phyloP scores from a whole-genome alignment of 148 eudicot genomes.

The Arbutus unedo region DNA sequence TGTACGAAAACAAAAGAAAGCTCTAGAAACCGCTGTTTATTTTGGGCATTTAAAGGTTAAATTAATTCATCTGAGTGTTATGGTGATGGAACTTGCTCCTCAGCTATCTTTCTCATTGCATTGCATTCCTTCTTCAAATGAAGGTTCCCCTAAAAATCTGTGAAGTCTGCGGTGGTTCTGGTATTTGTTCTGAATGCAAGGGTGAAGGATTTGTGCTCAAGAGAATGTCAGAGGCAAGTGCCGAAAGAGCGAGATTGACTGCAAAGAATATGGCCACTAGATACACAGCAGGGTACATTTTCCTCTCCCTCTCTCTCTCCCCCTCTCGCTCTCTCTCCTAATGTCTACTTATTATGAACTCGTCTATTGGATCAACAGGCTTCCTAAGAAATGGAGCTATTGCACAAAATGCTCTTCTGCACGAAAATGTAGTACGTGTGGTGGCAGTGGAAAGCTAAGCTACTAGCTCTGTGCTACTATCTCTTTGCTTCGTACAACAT shows the following conservation, averaged over 20 bases:
- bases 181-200: slow-evolving; percentile 87
- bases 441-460: slow-evolving; percentile 72
- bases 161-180: slow-evolving; percentile 87
- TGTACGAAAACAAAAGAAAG: neutral
- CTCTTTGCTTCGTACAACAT: neutral
- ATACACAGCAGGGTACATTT: slow-evolving; percentile 81
- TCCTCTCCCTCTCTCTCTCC: neutral
- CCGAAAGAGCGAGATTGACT: slow-evolving; percentile 68
- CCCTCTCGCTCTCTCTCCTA: neutral
- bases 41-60: neutral
- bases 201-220: slow-evolving; percentile 93
- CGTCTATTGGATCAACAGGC: slow-evolving; percentile 42
- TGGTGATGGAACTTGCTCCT: neutral
- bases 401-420: slow-evolving; percentile 84
- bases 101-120: neutral
- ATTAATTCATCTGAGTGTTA: neutral
- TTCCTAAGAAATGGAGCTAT: slow-evolving; percentile 98
- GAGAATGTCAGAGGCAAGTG: slow-evolving; percentile 61
- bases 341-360: neutral
- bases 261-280: slow-evolving; percentile 79
- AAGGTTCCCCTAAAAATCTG: slow-evolving; percentile 61
- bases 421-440: slow-evolving; percentile 75
- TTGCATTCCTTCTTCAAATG: slow-evolving; percentile 17
- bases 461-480: slow-evolving; percentile 16
- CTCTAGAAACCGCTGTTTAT: neutral